Evolutionary conservation across 305 asterid genomes (phyloP).

Genomic region (Rubia peregrina): DNA sequence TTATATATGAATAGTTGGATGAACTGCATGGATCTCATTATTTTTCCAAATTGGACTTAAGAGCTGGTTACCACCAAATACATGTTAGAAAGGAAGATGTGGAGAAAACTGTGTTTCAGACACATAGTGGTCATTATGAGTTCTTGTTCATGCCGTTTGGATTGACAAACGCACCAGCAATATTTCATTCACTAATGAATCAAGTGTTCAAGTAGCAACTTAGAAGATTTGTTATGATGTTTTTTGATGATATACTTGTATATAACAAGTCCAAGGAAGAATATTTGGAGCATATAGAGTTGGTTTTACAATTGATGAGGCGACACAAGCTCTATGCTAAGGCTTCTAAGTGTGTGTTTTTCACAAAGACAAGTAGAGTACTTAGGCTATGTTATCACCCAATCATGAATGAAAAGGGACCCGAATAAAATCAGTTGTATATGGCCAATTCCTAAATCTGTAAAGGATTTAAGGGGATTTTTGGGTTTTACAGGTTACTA

Average conservation of each 20-base stretch:
- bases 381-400: neutral
- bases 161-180: too few species aligned
- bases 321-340: neutral
- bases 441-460: neutral
- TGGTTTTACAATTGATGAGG: neutral
- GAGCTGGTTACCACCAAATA: too few species aligned
- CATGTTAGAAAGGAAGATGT: too few species aligned
- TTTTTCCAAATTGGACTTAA: too few species aligned
- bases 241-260: too few species aligned
- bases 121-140: too few species aligned
- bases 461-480: neutral
- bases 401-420: neutral
- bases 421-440: neutral
- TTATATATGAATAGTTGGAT: neutral
- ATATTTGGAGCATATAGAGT: neutral
- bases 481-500: neutral
- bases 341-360: neutral
- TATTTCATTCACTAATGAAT: too few species aligned
- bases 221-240: too few species aligned
- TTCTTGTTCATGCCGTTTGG: too few species aligned
- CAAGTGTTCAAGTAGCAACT: too few species aligned
- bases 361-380: neutral
- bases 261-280: too few species aligned
- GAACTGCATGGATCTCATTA: neutral
- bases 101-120: too few species aligned